Evolutionary conservation across 2,329 filamentous ascomycete genomes (phyloP).

Genomic region (Teratosphaeria destructans): DNA sequence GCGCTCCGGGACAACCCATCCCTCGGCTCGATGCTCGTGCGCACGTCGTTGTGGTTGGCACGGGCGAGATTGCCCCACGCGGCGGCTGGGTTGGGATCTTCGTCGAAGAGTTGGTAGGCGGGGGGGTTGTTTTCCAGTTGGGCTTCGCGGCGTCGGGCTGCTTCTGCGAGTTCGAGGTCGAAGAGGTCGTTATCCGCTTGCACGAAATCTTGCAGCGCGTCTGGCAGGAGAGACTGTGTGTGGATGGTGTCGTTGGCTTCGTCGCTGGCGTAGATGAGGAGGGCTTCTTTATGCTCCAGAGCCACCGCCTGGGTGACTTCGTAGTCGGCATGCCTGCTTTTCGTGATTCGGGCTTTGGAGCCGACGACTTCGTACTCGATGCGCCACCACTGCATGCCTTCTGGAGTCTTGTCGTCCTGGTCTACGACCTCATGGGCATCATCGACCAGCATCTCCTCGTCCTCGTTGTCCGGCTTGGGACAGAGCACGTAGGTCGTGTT

Average conservation of each 20-base stretch:
- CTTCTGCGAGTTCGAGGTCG: slow-evolving; percentile 8
- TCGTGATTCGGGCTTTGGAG: slow-evolving; percentile 20
- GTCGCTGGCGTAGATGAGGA: slow-evolving; percentile 52
- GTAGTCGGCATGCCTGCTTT: slow-evolving; percentile 28
- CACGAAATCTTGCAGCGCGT: slow-evolving; percentile 17
- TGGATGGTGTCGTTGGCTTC: slow-evolving; percentile 7
- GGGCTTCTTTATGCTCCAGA: slow-evolving; percentile 41
- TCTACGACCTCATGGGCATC: not conserved
- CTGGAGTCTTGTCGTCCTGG: slow-evolving; percentile 25
- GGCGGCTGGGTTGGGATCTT: not conserved
- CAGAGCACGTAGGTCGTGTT: slow-evolving; percentile 48
- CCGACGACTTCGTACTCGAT: slow-evolving; percentile 39
- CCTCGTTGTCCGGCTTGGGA: slow-evolving; percentile 20
- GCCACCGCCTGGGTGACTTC: slow-evolving; percentile 43
- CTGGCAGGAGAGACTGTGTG: slow-evolving; percentile 6
- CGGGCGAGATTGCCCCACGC: not conserved
- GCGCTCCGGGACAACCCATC: not conserved
- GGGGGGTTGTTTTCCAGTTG: not conserved
- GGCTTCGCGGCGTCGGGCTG: not conserved
- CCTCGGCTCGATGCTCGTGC: not conserved
- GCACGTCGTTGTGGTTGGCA: not conserved
- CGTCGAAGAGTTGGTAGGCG: slow-evolving; percentile 1
- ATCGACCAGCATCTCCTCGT: slow-evolving; percentile 1
- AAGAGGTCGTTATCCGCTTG: slow-evolving; percentile 17
- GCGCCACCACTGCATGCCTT: slow-evolving; percentile 45